phyloP scores from a whole-genome alignment of 148 eudicot genomes.

The Fallopia convolvulus region DNA sequence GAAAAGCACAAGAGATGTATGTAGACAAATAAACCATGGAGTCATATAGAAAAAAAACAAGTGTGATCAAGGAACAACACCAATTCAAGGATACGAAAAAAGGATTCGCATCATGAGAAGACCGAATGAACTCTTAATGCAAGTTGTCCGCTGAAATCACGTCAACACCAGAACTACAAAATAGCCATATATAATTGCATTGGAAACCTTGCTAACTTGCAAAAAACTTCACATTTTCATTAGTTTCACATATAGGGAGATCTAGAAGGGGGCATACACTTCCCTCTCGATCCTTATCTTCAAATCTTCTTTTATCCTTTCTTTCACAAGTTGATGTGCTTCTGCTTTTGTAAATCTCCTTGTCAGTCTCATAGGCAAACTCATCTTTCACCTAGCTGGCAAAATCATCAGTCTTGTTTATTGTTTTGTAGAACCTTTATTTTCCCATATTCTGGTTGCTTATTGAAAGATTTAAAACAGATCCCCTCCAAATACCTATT shows the following conservation, averaged over 20 bases:
- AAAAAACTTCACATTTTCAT: background rate
- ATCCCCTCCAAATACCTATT: background rate
- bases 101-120: constrained; percentile 75
- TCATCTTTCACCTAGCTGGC: background rate
- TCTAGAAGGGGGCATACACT: constrained; percentile 63
- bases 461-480: background rate
- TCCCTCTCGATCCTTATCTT: constrained; percentile 27
- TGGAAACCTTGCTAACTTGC: constrained; percentile 11
- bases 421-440: background rate
- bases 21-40: too few relatives aligned
- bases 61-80: constrained; percentile 11
- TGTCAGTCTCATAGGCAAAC: background rate
- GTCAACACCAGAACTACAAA: constrained; percentile 26
- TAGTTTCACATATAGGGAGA: constrained; percentile 26
- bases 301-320: constrained; percentile 24
- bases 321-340: constrained; percentile 18
- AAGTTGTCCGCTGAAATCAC: constrained; percentile 24
- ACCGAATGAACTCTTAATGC: constrained; percentile 64
- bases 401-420: background rate
- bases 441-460: background rate
- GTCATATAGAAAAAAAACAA: background rate
- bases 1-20: background rate
- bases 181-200: background rate
- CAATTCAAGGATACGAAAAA: constrained; percentile 74
- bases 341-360: constrained; percentile 20